phyloP scores from a whole-genome alignment of 2,329 filamentous ascomycete species.

The Pseudocercospora musae region DNA sequence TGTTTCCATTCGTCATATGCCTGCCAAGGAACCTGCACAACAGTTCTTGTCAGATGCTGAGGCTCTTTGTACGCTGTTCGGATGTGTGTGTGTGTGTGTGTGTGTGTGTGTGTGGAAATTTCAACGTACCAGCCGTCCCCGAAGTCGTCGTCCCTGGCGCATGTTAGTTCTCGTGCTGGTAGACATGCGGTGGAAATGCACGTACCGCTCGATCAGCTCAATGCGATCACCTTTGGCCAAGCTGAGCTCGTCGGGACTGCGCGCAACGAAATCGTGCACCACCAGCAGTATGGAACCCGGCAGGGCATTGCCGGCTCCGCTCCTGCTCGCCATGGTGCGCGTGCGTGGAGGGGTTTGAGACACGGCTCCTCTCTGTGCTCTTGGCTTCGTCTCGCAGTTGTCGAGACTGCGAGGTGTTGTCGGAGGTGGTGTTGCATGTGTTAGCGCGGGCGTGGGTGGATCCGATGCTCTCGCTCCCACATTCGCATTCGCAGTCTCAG shows the following conservation, averaged over 20 bases:
- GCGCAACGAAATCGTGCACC: slow-evolving; percentile 84
- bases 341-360: neutral
- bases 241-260: slow-evolving; percentile 89
- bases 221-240: slow-evolving; percentile 80
- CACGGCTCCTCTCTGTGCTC: neutral
- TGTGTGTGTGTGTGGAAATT: neutral
- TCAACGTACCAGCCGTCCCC: slow-evolving; percentile 60
- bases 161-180: slow-evolving; percentile 4
- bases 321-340: slow-evolving; percentile 24
- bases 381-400: neutral
- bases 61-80: neutral
- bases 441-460: neutral
- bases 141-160: slow-evolving; percentile 69
- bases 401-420: neutral
- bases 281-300: slow-evolving; percentile 55
- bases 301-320: slow-evolving; percentile 27
- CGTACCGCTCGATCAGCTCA: slow-evolving; percentile 68
- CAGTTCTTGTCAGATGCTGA: slow-evolving; percentile 36
- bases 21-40: slow-evolving; percentile 65
- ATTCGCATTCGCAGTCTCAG: neutral
- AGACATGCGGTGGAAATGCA: neutral
- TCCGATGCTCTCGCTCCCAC: slow-evolving; percentile 1
- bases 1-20: slow-evolving; percentile 69
- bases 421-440: slow-evolving; percentile 1
- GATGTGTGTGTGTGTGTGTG: too few relatives aligned